phyloP scores from a whole-genome alignment of 2,329 filamentous ascomycete genomes.

The Trichoderma asperellum region DNA sequence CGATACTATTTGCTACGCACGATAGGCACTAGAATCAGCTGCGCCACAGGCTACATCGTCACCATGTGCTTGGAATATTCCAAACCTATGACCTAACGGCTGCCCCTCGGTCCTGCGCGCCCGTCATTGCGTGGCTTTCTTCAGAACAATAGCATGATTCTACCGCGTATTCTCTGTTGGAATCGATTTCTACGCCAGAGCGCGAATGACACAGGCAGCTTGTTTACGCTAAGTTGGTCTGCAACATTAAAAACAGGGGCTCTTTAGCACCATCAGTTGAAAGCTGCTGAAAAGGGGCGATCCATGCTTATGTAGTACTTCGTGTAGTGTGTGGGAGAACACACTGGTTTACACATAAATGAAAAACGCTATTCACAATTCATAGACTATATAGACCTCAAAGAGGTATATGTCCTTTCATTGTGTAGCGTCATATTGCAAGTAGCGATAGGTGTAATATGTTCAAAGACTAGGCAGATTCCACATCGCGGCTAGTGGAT shows the following conservation, averaged over 20 bases:
- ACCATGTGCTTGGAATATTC: not conserved
- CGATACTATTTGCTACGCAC: not conserved
- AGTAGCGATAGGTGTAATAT: no score
- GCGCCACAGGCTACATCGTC: conserved; percentile 6
- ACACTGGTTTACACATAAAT: not conserved
- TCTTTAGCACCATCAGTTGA: not conserved
- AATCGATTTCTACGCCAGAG: not conserved
- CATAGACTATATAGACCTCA: not conserved
- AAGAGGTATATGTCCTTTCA: not conserved
- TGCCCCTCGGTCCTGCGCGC: not conserved
- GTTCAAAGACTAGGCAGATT: not conserved
- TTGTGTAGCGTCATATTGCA: no score
- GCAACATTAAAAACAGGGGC: not conserved
- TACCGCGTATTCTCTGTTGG: not conserved
- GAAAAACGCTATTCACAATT: not conserved
- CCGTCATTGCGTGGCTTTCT: not conserved
- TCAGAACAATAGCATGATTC: not conserved
- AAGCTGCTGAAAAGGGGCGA: not conserved
- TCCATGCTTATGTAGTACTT: not conserved
- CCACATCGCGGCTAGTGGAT: not conserved
- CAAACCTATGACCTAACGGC: not conserved
- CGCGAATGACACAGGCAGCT: not conserved
- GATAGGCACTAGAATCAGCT: not conserved
- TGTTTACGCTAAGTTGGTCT: not conserved
- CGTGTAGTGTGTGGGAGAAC: not conserved